Evolutionary conservation across 495 filamentous ascomycete genomes (phyloP).

Genomic region (Xylaria cubensis): DNA sequence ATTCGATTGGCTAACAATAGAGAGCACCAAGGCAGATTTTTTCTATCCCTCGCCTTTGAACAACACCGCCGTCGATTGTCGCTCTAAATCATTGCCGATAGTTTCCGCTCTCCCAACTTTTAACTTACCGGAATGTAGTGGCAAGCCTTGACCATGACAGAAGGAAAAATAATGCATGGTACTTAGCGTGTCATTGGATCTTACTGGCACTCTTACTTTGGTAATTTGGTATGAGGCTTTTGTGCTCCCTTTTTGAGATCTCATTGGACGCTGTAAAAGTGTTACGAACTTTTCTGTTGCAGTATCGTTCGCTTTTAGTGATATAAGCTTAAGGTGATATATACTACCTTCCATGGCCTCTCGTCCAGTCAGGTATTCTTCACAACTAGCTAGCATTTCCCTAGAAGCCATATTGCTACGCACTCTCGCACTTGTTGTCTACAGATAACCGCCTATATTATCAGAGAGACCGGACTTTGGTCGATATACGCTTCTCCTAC

Average conservation of each 20-base stretch:
- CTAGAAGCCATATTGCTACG: neutral
- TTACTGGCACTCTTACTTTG: neutral
- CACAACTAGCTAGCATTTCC: neutral
- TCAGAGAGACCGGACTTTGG: neutral
- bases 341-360: neutral
- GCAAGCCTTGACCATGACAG: too few relatives aligned
- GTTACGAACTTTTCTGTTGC: neutral
- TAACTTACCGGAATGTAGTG: too few relatives aligned
- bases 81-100: neutral
- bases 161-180: too few relatives aligned
- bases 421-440: neutral
- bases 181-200: too few relatives aligned
- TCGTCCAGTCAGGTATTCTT: neutral
- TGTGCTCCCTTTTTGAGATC: neutral
- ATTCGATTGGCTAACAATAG: neutral
- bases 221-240: neutral
- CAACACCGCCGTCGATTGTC: too few relatives aligned
- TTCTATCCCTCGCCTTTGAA: neutral
- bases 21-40: neutral
- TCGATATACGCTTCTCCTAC: too few relatives aligned
- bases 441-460: neutral
- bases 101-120: too few relatives aligned
- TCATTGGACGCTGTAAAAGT: neutral
- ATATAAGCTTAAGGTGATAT: neutral
- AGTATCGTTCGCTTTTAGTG: neutral